These are phyloP conservation scores for Microbotryum lychnidis-dioicae DNA, from an alignment of 1,284 basidiomycete species.

Conservation along the genomic window DNA sequence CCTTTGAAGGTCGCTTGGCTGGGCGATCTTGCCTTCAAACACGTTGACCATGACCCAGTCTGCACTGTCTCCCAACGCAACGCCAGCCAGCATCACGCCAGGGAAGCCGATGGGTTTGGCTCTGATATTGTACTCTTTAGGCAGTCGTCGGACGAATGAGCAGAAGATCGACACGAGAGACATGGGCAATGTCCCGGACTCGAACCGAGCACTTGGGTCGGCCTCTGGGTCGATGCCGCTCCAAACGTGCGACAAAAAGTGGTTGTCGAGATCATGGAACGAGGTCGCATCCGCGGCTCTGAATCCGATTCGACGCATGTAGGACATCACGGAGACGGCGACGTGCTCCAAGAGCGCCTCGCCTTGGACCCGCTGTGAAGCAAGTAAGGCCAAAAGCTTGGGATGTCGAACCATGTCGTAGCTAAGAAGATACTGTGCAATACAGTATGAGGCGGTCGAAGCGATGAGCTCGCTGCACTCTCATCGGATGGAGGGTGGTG, in stretches of 20 bases:
- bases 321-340: slow-evolving; percentile 3
- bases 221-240: background rate
- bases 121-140: slow-evolving; percentile 7
- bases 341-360: slow-evolving; percentile 5
- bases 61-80: background rate
- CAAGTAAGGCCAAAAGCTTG: background rate
- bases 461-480: background rate
- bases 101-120: slow-evolving; percentile 19
- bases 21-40: slow-evolving; percentile 3
- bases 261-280: slow-evolving; percentile 18
- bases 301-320: slow-evolving; percentile 7
- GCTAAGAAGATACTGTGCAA: no score
- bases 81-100: slow-evolving; percentile 14
- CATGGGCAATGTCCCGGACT: slow-evolving; percentile 22
- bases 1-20: background rate
- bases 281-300: background rate
- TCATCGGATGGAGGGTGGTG: no score
- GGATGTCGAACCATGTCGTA: background rate
- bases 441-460: background rate
- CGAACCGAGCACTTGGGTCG: background rate
- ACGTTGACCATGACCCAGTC: slow-evolving; percentile 19
- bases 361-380: background rate
- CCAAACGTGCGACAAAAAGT: slow-evolving; percentile 18
- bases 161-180: slow-evolving; percentile 27
- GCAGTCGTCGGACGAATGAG: slow-evolving; percentile 17